Base-by-base conservation (phyloP, 352 stramenopile species). In the Pythium angustatum region DNA sequence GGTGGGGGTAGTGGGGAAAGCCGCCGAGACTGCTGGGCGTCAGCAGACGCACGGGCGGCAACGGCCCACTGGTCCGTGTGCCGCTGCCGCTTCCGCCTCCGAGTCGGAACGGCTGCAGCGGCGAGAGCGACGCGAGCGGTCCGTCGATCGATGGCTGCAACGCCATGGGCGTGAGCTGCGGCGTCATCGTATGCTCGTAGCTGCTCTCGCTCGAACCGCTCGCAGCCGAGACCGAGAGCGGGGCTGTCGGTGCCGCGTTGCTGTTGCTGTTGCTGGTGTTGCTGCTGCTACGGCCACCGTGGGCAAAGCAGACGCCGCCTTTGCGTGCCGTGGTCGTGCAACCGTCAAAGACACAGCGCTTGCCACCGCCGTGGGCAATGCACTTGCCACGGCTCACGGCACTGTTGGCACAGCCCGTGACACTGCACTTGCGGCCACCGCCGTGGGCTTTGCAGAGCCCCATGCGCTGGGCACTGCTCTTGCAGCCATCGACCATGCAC, bases 371-470 rank as follows among this genome's bases (percentile, higher is more conserved):
- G 59, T 96, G 87, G 22, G 81, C 81, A 24, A 95, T 95, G 60
- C 87, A 95, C 66, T 88, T 87, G 59, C 85, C 82, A 31, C 85
- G 82, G 73, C 81, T 91, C 27, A 94, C 85, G n/a, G 85, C 83
- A 58, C 83, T 93, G 56, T 94, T 93, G 36, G 54, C 58, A 54
- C 88, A 96, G 15, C 54, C 71, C 11, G 79, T 66, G 12, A 85
- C 71, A n/a, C 65, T 68, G 53, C 88, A 96, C 52, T 90, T 85
- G 33, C 86, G 75, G 22, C 88, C 88, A 27, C 88, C 88, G 33
- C 88, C 88, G 66, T 96, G 88, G 44, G 85, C 81, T 61, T 95
- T 96, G 54, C 87, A 95, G 21, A 93, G 71, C 28, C 87, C 87
- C 55, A 94, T 83, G 36, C 87, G 82, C 56, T 96, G 85, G 0